Conservation (phyloP, 129 eudicot species). For the Helianthus tuberosus region DNA sequence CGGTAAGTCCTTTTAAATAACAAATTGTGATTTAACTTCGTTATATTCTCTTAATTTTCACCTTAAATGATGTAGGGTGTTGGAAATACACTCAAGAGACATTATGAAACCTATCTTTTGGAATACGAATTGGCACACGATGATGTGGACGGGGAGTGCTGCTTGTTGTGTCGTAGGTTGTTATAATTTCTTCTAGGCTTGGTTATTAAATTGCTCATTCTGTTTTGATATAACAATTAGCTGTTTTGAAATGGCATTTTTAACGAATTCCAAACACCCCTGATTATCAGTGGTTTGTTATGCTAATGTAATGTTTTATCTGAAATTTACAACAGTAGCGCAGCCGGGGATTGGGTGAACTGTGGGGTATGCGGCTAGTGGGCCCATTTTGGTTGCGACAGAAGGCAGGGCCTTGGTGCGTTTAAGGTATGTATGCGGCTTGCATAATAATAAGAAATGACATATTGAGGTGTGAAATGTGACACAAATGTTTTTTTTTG, state of each 20-base stretch:
- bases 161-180: constrained; percentile 94
- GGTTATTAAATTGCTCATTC: neutral
- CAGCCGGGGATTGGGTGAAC: constrained; percentile 99
- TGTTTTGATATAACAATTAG: neutral
- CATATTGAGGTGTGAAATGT: neutral
- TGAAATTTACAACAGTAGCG: constrained; percentile 64
- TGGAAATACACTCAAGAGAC: constrained; percentile 96
- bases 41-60: neutral
- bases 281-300: neutral
- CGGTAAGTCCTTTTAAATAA: constrained; percentile 49
- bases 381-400: constrained; percentile 99
- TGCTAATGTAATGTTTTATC: constrained; percentile 18
- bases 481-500: neutral
- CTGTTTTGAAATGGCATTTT: neutral
- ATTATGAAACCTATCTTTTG: constrained; percentile 93
- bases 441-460: neutral
- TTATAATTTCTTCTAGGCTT: neutral
- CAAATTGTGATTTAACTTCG: neutral
- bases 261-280: neutral
- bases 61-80: constrained; percentile 67
- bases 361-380: constrained; percentile 98
- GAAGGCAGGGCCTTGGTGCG: constrained; percentile 97
- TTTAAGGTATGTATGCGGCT: constrained; percentile 57
- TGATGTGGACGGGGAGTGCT: constrained; percentile 98
- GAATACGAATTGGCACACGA: constrained; percentile 98